Base-by-base conservation (phyloP, 2,329 filamentous ascomycete species). In the Xylariomycetidae sp. region DNA sequence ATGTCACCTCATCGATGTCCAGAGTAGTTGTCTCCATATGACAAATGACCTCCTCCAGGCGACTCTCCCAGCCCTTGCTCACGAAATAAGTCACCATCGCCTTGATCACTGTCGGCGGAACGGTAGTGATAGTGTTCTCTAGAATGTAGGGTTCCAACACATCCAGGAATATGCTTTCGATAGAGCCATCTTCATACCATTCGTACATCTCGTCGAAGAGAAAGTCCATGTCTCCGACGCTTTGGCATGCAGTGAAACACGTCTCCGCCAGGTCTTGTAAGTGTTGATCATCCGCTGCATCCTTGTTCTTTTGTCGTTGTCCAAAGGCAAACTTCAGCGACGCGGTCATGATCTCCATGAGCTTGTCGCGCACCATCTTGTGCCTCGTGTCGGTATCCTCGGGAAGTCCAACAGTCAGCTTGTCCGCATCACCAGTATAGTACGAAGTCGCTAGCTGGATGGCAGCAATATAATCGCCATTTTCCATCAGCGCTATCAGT, bases 21-120 rank as follows among this genome's bases (percentile, higher is more conserved):
- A 98, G 80, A 0, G 88, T 95, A 11, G 77, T 70, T 2, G 90
- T 94, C 50, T 95, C 84, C 63, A 98, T 82, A 44, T 90, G 82
- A 57, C 90, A 97, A 19, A 98, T 85, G 58, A 97, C 84, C 60
- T 97, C 90, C 62, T 98, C 94, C 6, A 98, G 69, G 9, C 83
- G 80, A 40, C 75, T 76, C 47, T 89, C 82, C 50, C 84, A 78
- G 29, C 85, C 86, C 40, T 80, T 82, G 25, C 70, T 72, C 13
- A 88, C 83, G 56, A 85, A 97, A 56, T 94, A 79, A 8, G 74
- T 74, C 20, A 97, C 85, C 55, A 97, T 70, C 32, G 85, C 78
- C 58, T 97, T 96, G 44, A 97, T 78, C 6, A 92, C 82, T 4
- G 77, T 75, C 1, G 92, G 88, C 6, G 92, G 92, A 6, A 96